Conservation (phyloP, 768 basidiomycete species). For the Suillus paluster region DNA sequence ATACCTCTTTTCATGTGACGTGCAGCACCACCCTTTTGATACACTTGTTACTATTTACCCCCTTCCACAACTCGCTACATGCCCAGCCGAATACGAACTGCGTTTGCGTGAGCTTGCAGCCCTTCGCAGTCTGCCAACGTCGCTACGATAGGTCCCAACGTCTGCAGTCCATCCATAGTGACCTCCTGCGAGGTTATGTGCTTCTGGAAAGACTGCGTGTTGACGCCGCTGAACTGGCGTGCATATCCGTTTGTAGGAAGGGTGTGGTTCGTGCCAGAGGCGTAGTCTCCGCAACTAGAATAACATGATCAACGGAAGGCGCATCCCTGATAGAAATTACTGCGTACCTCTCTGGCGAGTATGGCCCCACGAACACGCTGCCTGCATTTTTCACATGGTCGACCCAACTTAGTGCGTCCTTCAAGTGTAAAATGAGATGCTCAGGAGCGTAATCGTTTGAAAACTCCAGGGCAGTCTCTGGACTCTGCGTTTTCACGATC, state of each 20-base stretch:
- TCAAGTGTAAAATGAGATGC: slow-evolving; percentile 91
- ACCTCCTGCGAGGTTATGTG: slow-evolving; percentile 98
- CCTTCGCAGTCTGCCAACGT: slow-evolving; percentile 95
- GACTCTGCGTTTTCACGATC: slow-evolving; percentile 71
- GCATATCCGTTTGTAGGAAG: slow-evolving; percentile 97
- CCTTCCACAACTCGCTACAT: slow-evolving; percentile 7
- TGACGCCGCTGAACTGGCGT: slow-evolving; percentile 97
- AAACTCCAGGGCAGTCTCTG: slow-evolving; percentile 83
- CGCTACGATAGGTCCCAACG: slow-evolving; percentile 85
- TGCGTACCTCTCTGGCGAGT: slow-evolving; percentile 89
- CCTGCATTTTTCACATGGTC: slow-evolving; percentile 86
- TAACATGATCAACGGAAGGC: slow-evolving; percentile 11
- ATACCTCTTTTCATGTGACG: not conserved
- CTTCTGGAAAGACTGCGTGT: slow-evolving; percentile 97
- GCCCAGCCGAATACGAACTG: slow-evolving; percentile 82
- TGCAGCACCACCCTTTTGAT: not conserved
- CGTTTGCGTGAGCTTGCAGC: slow-evolving; percentile 93
- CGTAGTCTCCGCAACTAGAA: slow-evolving; percentile 94
- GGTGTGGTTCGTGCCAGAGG: slow-evolving; percentile 98
- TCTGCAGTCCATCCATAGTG: slow-evolving; percentile 72
- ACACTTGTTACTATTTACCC: not conserved
- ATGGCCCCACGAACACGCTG: slow-evolving; percentile 94
- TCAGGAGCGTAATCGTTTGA: slow-evolving; percentile 99
- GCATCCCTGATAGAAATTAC: not conserved
- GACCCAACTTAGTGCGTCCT: slow-evolving; percentile 69